Evolutionary conservation across 1,284 basidiomycete genomes (phyloP), one percentile per base, ranked within the genome.

Genomic region (Schizophyllum amplum): DNA sequence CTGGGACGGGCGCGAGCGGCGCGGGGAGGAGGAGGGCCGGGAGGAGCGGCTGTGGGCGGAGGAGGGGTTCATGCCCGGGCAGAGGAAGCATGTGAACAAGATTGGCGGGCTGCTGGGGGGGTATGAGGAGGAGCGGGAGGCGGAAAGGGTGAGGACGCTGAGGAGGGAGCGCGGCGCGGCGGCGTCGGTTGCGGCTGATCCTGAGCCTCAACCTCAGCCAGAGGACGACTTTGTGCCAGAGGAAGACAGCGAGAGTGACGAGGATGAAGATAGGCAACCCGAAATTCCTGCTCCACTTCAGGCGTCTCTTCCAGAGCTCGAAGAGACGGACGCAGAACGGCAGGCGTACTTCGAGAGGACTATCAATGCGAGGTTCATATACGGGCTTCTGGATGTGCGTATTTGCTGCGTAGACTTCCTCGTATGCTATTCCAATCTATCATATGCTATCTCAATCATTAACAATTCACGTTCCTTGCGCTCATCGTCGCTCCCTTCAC

Each of bases 61-160:
- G 54, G 74, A 69, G 20, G 72, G 75, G 21, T 91, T 92, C 65
- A 64, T 90, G 60, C 72, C 73, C 42, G 86, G 87, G 1, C 64
- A 65, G 7, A 74, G 71, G 48, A 80, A 82, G 57, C 80, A 85
- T 61, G 78, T 91, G 17, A 86, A 86, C 46, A 88, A 87, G 61
- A 70, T 91, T 5, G 88, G 82, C 0, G 67, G 69, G 13, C 71
- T 92, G 11, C 69, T 92, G 5, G 81, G 78, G 1, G 81, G 76
- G 5, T 90, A 87, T 62, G 88, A 89, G 62, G 87, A 87, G 63
- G 88, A 90, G 66, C 75, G 89, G 59, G 82, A 82, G 66, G 80
- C 78, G 0, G 83, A 88, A 63, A 73, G 83, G 25, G 68, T 81
- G n/a, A 72, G 83, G 57, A 65, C 61, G 13, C 61, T 80, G 23